phyloP scores from a whole-genome alignment of 2,329 filamentous ascomycete species.

The Neonectria coccinea region DNA sequence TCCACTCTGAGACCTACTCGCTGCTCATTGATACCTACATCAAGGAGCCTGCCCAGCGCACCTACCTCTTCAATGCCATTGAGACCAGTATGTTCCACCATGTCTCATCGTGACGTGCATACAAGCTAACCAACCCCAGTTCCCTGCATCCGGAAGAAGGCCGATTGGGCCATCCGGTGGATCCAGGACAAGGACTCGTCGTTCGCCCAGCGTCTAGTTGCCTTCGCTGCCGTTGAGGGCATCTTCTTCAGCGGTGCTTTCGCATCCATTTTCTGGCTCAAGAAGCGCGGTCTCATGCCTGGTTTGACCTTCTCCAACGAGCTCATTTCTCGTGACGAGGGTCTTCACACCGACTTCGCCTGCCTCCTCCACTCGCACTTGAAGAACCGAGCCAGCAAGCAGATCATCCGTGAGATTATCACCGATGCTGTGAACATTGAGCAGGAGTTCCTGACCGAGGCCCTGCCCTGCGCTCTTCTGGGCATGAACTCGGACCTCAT shows the following conservation, averaged over 20 bases:
- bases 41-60: conserved; percentile 94
- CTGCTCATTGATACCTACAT: conserved; percentile 99
- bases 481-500: conserved; percentile 98
- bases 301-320: conserved; percentile 99
- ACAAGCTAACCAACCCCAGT: conserved; percentile 61
- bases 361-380: conserved; percentile 98
- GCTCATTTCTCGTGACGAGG: conserved; percentile 99
- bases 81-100: conserved; percentile 80
- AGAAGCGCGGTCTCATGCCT: conserved; percentile 99
- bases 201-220: conserved; percentile 94
- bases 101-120: conserved; percentile 1
- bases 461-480: conserved; percentile 89
- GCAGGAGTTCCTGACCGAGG: conserved; percentile 97
- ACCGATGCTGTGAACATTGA: conserved; percentile 94
- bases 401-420: conserved; percentile 88
- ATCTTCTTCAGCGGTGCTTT: conserved; percentile 99
- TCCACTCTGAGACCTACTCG: conserved; percentile 99
- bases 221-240: conserved; percentile 97
- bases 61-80: conserved; percentile 97
- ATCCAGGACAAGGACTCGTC: conserved; percentile 94
- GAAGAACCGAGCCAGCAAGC: conserved; percentile 87
- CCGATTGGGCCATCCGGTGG: conserved; percentile 96
- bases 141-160: conserved; percentile 98
- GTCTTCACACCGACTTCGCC: conserved; percentile 98
- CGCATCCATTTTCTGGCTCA: conserved; percentile 99